phyloP scores from a whole-genome alignment of 331 rosid genomes.

The Acacia pycnantha region DNA sequence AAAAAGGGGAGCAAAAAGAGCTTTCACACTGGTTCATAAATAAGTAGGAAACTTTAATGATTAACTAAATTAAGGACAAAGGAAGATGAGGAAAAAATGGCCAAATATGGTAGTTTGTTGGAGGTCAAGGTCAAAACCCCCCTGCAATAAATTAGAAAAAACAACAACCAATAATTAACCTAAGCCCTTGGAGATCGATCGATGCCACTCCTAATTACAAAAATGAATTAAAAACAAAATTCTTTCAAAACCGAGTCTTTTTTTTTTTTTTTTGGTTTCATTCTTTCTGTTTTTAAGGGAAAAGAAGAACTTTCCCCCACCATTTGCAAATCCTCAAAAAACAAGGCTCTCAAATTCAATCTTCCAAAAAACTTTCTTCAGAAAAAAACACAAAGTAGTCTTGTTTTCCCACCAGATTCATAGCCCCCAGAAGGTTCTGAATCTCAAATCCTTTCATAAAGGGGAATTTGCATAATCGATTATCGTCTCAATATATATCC shows the following conservation, averaged over 20 bases:
- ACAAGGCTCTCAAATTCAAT: constrained; percentile 28
- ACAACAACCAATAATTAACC: constrained; percentile 49
- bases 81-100: constrained; percentile 54
- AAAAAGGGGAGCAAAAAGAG: background rate
- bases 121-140: constrained; percentile 74
- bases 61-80: constrained; percentile 40
- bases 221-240: no score
- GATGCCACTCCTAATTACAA: constrained; percentile 9
- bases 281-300: constrained; percentile 42
- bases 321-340: constrained; percentile 20
- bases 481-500: background rate
- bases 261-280: background rate
- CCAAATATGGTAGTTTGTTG: constrained; percentile 74
- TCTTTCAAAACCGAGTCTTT: constrained; percentile 42
- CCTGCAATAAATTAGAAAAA: constrained; percentile 57
- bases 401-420: constrained; percentile 20
- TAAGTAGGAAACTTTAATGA: background rate
- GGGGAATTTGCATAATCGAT: constrained; percentile 1
- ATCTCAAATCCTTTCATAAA: background rate
- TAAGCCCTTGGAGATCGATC: constrained; percentile 29
- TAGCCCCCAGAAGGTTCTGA: background rate
- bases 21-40: background rate
- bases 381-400: background rate
- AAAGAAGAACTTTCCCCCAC: constrained; percentile 31
- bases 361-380: constrained; percentile 31